Conservation (phyloP, 2,329 filamentous ascomycete genomes). For the Phialophora expanda region DNA sequence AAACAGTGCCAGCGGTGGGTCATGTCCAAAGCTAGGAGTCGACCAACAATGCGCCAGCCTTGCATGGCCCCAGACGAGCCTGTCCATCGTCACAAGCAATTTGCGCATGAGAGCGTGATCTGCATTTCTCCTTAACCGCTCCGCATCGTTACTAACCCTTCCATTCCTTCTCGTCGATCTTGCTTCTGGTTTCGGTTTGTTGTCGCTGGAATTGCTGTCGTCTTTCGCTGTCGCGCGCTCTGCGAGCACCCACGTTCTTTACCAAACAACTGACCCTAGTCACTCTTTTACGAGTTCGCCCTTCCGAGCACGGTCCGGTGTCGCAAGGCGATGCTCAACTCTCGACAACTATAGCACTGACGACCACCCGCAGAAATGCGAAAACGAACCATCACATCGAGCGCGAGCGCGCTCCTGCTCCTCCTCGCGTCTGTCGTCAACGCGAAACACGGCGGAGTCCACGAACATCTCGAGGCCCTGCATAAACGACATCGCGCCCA, state of each 20-base stretch:
- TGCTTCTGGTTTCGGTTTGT: constrained; percentile 20
- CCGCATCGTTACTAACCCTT: constrained; percentile 1
- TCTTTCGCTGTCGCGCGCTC: constrained; percentile 33
- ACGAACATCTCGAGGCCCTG: constrained; percentile 44
- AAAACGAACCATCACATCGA: constrained; percentile 40
- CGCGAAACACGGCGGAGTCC: constrained; percentile 38
- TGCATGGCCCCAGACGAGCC: constrained; percentile 32
- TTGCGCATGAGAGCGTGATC: constrained; percentile 29
- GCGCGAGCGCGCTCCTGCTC: constrained; percentile 46
- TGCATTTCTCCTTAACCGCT: constrained; percentile 28
- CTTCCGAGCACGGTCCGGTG: neutral
- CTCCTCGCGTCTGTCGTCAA: constrained; percentile 44
- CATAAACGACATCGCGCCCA: constrained; percentile 45
- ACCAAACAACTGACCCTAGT: constrained; percentile 38
- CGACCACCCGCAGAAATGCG: constrained; percentile 37
- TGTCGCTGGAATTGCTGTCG: constrained; percentile 31
- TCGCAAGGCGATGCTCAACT: constrained; percentile 29
- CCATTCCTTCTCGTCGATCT: constrained; percentile 14
- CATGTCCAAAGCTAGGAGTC: constrained; percentile 8
- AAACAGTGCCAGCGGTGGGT: constrained; percentile 28
- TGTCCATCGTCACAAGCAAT: constrained; percentile 31
- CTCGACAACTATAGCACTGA: constrained; percentile 17
- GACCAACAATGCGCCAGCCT: constrained; percentile 34
- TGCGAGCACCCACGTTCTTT: constrained; percentile 39
- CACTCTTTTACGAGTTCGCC: constrained; percentile 34